Evolutionary conservation across 257 asterid genomes (phyloP).

Genomic region (Solanum appendiculatum): DNA sequence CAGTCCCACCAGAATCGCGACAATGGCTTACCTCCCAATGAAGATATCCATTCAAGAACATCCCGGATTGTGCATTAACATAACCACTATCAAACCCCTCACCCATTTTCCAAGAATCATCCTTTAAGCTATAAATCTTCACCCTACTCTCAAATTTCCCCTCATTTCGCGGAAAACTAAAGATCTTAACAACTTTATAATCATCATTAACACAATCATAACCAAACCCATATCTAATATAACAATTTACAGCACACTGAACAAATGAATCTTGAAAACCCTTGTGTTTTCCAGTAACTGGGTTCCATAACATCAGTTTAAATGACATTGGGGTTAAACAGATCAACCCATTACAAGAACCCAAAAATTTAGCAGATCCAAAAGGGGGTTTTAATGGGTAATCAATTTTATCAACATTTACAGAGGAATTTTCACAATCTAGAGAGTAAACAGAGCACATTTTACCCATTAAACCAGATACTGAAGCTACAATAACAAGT

Average conservation of each 20-base stretch:
- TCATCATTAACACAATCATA: slow-evolving; percentile 33
- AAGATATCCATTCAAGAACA: slow-evolving; percentile 7
- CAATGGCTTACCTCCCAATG: slow-evolving; percentile 15
- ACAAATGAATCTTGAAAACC: slow-evolving; percentile 25
- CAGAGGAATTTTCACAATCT: slow-evolving; percentile 9
- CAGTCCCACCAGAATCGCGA: neutral
- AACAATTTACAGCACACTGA: neutral
- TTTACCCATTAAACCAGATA: neutral
- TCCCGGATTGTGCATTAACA: neutral
- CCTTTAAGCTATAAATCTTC: slow-evolving; percentile 13
- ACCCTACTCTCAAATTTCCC: neutral
- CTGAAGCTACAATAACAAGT: slow-evolving; percentile 1
- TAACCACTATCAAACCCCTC: neutral
- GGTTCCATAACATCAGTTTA: slow-evolving; percentile 37
- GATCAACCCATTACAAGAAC: slow-evolving; percentile 50
- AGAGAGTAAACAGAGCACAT: slow-evolving; percentile 22
- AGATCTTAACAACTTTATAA: slow-evolving; percentile 20
- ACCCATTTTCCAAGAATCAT: slow-evolving; percentile 15
- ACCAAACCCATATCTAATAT: slow-evolving; percentile 35
- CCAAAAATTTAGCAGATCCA: slow-evolving; percentile 13
- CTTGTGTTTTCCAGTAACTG: slow-evolving; percentile 26
- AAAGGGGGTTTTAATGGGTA: neutral
- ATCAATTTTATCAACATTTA: neutral
- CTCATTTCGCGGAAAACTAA: neutral
- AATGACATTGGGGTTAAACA: slow-evolving; percentile 16